These are phyloP conservation scores for Metschnikowia peoriensis DNA, from an alignment of 805 yeast species.

Conservation along the genomic window DNA sequence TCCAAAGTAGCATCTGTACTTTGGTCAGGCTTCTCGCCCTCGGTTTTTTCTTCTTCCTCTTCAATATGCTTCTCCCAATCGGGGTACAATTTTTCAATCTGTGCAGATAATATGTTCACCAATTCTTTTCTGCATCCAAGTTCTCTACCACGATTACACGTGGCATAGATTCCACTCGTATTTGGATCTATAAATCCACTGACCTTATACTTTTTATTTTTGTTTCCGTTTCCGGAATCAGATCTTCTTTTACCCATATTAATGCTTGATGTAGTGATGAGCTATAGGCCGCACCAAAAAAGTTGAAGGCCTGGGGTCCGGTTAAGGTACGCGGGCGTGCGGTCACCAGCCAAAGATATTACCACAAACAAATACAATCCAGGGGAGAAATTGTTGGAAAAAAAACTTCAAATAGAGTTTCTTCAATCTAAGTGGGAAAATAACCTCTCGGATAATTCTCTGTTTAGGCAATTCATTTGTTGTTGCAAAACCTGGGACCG, in stretches of 20 bases:
- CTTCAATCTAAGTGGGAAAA: too few relatives aligned
- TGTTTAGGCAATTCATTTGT: too few relatives aligned
- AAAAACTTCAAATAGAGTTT: too few relatives aligned
- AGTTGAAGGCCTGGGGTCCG: neutral
- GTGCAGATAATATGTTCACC: slow-evolving; percentile 48
- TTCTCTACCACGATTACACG: slow-evolving; percentile 83
- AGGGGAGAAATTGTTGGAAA: too few relatives aligned
- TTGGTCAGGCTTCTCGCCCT: slow-evolving; percentile 30
- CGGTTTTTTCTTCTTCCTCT: slow-evolving; percentile 19
- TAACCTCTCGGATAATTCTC: too few relatives aligned
- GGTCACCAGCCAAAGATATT: neutral
- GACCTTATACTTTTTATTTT: slow-evolving; percentile 45
- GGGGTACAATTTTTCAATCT: slow-evolving; percentile 34
- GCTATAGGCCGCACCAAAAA: slow-evolving; percentile 1
- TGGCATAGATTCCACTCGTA: slow-evolving; percentile 83
- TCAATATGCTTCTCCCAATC: slow-evolving; percentile 18
- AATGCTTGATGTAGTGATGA: neutral
- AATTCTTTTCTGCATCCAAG: slow-evolving; percentile 74
- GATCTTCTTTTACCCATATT: slow-evolving; percentile 19
- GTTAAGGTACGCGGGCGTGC: neutral
- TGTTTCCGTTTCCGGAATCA: slow-evolving; percentile 27
- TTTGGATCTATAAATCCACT: slow-evolving; percentile 72
- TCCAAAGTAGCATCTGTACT: neutral
- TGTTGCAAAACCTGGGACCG: too few relatives aligned
- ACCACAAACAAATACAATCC: too few relatives aligned